Evolutionary conservation across 331 rosid genomes (phyloP).

Genomic region (Spiraea crenata): DNA sequence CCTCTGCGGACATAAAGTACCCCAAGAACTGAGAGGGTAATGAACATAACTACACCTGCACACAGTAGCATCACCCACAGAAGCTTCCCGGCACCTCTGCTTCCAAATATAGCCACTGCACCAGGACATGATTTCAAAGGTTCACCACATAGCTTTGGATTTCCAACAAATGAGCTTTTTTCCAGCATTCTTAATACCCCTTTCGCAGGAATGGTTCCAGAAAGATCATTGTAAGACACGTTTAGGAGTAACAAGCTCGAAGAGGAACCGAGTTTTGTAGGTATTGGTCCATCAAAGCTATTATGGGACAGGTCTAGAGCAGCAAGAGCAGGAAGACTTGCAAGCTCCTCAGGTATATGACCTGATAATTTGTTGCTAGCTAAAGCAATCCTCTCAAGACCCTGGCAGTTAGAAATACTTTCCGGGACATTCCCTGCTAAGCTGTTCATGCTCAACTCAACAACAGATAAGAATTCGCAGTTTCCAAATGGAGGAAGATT

Average conservation of each 20-base stretch:
- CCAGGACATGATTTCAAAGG: slow-evolving; percentile 67
- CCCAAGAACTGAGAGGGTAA: slow-evolving; percentile 46
- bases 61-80: slow-evolving; percentile 53
- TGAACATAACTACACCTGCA: slow-evolving; percentile 48
- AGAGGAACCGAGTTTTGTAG: slow-evolving; percentile 58
- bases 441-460: slow-evolving; percentile 59
- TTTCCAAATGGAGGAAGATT: slow-evolving; percentile 57
- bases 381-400: slow-evolving; percentile 49
- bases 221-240: slow-evolving; percentile 78
- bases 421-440: slow-evolving; percentile 58
- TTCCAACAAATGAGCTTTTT: slow-evolving; percentile 68
- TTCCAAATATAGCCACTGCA: slow-evolving; percentile 54
- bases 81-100: slow-evolving; percentile 57
- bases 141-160: slow-evolving; percentile 81
- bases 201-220: slow-evolving; percentile 74
- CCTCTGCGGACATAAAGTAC: slow-evolving; percentile 46
- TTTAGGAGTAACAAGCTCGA: slow-evolving; percentile 66
- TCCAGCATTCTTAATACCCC: slow-evolving; percentile 52
- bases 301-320: slow-evolving; percentile 71
- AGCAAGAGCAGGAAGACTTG: slow-evolving; percentile 57
- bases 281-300: slow-evolving; percentile 62
- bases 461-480: slow-evolving; percentile 54
- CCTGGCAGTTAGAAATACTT: slow-evolving; percentile 59
- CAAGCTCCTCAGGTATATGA: slow-evolving; percentile 77
- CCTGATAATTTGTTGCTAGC: slow-evolving; percentile 67